These are phyloP conservation scores for Coemansia sp. DNA, from an alignment of 192 early-diverging fungal genomes.

Conservation along the genomic window DNA sequence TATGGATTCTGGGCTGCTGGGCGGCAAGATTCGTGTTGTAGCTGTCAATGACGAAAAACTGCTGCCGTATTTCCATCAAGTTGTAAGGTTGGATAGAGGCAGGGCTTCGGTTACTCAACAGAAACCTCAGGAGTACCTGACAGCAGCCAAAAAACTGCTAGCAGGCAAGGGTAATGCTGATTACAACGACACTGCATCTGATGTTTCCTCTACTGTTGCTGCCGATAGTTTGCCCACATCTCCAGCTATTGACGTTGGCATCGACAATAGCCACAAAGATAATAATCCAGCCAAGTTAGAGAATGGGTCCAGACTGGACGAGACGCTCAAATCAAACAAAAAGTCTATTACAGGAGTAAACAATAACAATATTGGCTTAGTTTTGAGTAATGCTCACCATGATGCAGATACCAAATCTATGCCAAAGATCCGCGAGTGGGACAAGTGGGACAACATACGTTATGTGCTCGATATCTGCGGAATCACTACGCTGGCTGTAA, in stretches of 20 bases:
- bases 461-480: too few relatives aligned
- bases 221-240: neutral
- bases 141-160: conserved; percentile 10
- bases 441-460: conserved; percentile 20
- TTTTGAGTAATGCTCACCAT: neutral
- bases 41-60: conserved; percentile 33
- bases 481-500: too few relatives aligned
- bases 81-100: conserved; percentile 14
- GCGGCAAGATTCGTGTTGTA: conserved; percentile 51
- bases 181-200: neutral
- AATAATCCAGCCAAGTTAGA: conserved; percentile 61
- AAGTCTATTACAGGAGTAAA: too few relatives aligned
- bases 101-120: conserved; percentile 45
- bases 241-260: neutral
- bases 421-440: conserved; percentile 19
- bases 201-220: neutral
- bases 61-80: conserved; percentile 19
- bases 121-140: conserved; percentile 36
- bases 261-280: conserved; percentile 51
- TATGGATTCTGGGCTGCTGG: conserved; percentile 52
- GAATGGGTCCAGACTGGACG: conserved; percentile 27
- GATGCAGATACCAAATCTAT: neutral
- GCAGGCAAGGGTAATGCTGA: neutral
- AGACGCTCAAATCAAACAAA: too few relatives aligned
- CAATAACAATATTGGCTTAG: too few relatives aligned